Percentiles rank a stretch among this genome's conserved stretches.
phyloP scores from a whole-genome alignment of 192 early-diverging fungal species.

The Coemansia sp. region DNA sequence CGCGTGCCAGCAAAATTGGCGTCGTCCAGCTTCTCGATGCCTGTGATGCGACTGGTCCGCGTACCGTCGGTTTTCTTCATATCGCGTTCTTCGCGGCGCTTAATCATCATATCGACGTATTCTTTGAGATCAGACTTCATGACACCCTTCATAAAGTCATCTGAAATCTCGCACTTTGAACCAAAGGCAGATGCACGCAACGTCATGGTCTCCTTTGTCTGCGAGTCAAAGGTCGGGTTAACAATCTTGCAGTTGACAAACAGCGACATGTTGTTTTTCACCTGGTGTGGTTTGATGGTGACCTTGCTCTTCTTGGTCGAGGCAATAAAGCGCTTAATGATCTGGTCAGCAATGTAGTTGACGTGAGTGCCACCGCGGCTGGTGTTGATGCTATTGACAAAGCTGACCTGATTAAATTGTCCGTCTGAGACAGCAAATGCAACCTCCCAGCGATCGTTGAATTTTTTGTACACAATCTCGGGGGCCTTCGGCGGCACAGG shows the following conservation, averaged over 20 bases:
- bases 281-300: slow-evolving; percentile 75
- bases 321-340: slow-evolving; percentile 68
- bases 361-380: slow-evolving; percentile 91
- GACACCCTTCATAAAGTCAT: slow-evolving; percentile 85
- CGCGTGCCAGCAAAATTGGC: slow-evolving; percentile 86
- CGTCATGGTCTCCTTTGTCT: slow-evolving; percentile 96
- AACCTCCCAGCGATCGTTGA: slow-evolving; percentile 89
- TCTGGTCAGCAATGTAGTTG: slow-evolving; percentile 76
- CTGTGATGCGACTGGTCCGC: slow-evolving; percentile 64
- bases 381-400: slow-evolving; percentile 97
- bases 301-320: slow-evolving; percentile 72
- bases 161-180: slow-evolving; percentile 69
- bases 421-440: slow-evolving; percentile 90
- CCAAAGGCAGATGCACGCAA: slow-evolving; percentile 73
- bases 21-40: slow-evolving; percentile 90
- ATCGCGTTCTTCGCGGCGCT: slow-evolving; percentile 68
- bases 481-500: slow-evolving; percentile 23
- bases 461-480: slow-evolving; percentile 70
- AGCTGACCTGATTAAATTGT: slow-evolving; percentile 92
- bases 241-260: slow-evolving; percentile 94
- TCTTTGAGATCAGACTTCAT: slow-evolving; percentile 83
- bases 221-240: slow-evolving; percentile 95
- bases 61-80: slow-evolving; percentile 88
- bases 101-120: slow-evolving; percentile 68
- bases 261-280: slow-evolving; percentile 87